Evolutionary conservation across 2,329 filamentous ascomycete genomes (phyloP).

Genomic region (Colletotrichum agaves): DNA sequence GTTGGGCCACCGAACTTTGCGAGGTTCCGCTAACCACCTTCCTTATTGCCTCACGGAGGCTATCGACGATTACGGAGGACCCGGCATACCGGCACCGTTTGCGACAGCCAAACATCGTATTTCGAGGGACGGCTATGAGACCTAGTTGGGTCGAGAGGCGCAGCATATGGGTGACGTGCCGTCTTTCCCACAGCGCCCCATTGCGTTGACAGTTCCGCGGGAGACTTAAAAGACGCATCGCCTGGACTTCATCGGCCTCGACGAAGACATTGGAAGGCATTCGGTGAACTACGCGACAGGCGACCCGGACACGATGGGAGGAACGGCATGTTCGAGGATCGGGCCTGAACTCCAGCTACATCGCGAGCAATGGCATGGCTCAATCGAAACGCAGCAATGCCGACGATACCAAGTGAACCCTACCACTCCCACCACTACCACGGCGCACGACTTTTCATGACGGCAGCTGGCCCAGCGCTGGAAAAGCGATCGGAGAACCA

Average conservation of each 20-base stretch:
- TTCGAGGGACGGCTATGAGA: neutral
- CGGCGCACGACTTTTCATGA: too few species aligned
- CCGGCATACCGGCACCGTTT: slow-evolving; percentile 29
- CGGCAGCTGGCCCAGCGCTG: too few species aligned
- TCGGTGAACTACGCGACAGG: neutral
- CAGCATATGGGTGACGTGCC: slow-evolving; percentile 3
- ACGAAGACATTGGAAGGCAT: neutral
- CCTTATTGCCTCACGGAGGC: neutral
- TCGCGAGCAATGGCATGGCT: neutral
- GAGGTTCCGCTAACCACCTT: neutral
- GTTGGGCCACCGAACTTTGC: neutral
- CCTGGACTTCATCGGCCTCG: neutral
- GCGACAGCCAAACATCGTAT: slow-evolving; percentile 1
- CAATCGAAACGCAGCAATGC: too few species aligned
- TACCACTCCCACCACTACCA: too few species aligned
- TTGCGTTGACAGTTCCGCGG: neutral
- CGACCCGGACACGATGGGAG: neutral
- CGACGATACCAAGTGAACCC: too few species aligned
- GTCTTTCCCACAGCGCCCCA: slow-evolving; percentile 4
- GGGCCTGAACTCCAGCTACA: neutral
- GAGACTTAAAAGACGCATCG: neutral
- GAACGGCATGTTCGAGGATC: neutral
- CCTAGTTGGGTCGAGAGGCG: neutral
- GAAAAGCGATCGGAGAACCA: too few species aligned
- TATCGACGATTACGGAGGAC: neutral